A percentile compares a stretch with the other conserved stretches of the same genome.
Evolutionary conservation across 305 asterid genomes (phyloP).

Genomic region (Coffea humblotiana): DNA sequence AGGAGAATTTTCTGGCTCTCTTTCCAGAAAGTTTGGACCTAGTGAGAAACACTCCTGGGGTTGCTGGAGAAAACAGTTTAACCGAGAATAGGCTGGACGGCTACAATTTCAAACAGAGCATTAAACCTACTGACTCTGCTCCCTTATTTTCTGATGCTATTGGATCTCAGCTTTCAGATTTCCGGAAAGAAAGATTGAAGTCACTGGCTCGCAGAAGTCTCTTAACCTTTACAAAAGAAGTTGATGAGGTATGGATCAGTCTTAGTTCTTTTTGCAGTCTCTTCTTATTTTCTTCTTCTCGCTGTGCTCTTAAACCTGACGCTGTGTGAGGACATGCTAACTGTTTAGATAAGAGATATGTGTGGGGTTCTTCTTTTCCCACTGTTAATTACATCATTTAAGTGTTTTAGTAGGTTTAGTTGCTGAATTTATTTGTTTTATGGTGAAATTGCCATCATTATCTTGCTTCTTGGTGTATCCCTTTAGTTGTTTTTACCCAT

Average conservation of each 20-base stretch:
- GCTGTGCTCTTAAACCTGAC: no score
- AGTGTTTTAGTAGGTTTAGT: neutral
- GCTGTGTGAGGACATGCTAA: neutral
- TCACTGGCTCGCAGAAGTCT: slow-evolving; percentile 60
- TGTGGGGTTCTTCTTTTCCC: neutral
- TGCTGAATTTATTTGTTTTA: neutral
- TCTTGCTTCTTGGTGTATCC: neutral
- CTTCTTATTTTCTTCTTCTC: neutral
- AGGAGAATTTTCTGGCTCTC: slow-evolving; percentile 42
- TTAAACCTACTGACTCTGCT: slow-evolving; percentile 19
- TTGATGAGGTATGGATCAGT: slow-evolving; percentile 61
- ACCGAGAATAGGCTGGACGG: slow-evolving; percentile 17
- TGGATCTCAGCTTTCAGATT: slow-evolving; percentile 58
- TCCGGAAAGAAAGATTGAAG: slow-evolving; percentile 50
- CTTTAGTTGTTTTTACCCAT: neutral
- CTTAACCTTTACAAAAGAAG: slow-evolving; percentile 53
- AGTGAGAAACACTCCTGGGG: slow-evolving; percentile 25
- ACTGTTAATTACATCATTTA: neutral
- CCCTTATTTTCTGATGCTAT: slow-evolving; percentile 53
- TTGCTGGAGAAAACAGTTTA: slow-evolving; percentile 19
- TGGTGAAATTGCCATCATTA: neutral
- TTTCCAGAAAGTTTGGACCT: slow-evolving; percentile 27
- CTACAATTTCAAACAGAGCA: slow-evolving; percentile 21
- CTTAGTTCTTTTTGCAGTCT: neutral
- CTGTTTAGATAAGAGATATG: neutral